A percentile compares a stretch with the other conserved stretches of the same genome.
Conservation (phyloP, 2,329 filamentous ascomycete species). For the Scedosporium dehoogii region DNA sequence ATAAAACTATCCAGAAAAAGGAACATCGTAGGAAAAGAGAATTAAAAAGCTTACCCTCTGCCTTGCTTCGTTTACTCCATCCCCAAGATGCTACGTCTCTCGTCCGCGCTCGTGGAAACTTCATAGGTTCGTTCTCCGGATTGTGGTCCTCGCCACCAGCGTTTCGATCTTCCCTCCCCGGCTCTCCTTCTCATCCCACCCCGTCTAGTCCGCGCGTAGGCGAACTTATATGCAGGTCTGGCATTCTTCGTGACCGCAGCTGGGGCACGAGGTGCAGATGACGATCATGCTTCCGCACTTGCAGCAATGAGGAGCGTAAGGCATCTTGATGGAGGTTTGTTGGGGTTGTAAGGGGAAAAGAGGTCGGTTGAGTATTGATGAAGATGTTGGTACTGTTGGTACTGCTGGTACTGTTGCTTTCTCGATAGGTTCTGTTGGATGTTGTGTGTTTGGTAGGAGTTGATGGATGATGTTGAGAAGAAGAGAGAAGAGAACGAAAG, state of each 20-base stretch:
- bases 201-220: background rate
- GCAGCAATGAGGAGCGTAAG: slow-evolving; percentile 43
- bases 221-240: slow-evolving; percentile 24
- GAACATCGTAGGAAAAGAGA: background rate
- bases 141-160: background rate
- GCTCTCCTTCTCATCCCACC: background rate
- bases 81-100: background rate
- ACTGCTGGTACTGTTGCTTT: background rate
- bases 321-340: slow-evolving; percentile 21
- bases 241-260: slow-evolving; percentile 42
- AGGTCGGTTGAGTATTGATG: background rate
- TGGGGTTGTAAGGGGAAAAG: background rate
- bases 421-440: background rate
- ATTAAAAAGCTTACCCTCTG: background rate
- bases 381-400: too few relatives aligned
- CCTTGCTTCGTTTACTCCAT: background rate
- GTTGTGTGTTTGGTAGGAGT: background rate
- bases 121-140: background rate
- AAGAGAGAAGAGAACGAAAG: background rate
- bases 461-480: background rate
- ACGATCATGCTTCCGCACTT: slow-evolving; percentile 45
- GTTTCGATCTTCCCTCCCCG: background rate
- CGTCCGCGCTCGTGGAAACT: background rate
- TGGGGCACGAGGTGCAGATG: slow-evolving; percentile 43
- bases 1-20: background rate